These are phyloP conservation scores for Moesziomyces aphidis DNA, from an alignment of 1,284 basidiomycete genomes.

Conservation along the genomic window DNA sequence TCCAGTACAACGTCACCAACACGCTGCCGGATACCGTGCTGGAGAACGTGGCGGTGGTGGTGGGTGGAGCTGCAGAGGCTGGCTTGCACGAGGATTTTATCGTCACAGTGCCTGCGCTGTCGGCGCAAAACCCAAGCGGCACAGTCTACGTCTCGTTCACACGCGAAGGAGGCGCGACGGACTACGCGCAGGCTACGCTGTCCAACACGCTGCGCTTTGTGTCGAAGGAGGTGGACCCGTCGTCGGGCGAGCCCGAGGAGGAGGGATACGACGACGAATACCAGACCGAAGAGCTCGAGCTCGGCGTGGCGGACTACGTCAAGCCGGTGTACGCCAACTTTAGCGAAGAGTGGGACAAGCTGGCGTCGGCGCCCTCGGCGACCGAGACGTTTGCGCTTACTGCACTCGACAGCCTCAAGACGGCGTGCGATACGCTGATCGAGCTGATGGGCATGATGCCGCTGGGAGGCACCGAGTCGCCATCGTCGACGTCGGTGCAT, in stretches of 20 bases:
- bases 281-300: slow-evolving; percentile 93
- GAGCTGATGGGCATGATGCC: slow-evolving; percentile 97
- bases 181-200: slow-evolving; percentile 88
- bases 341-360: slow-evolving; percentile 91
- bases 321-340: slow-evolving; percentile 92
- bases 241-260: slow-evolving; percentile 95
- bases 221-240: slow-evolving; percentile 96
- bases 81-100: slow-evolving; percentile 94
- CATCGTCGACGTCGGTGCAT: slow-evolving; percentile 84
- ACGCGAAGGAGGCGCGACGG: slow-evolving; percentile 76
- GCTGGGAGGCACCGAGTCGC: slow-evolving; percentile 73
- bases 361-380: slow-evolving; percentile 72
- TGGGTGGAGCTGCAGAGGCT: slow-evolving; percentile 84
- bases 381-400: slow-evolving; percentile 96
- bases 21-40: slow-evolving; percentile 98
- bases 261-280: slow-evolving; percentile 99
- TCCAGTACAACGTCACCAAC: slow-evolving; percentile 95
- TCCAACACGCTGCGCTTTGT: slow-evolving; percentile 93
- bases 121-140: slow-evolving; percentile 77
- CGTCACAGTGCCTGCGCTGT: slow-evolving; percentile 79
- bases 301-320: slow-evolving; percentile 92
- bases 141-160: slow-evolving; percentile 95
- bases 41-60: slow-evolving; percentile 84
- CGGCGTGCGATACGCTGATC: slow-evolving; percentile 88
- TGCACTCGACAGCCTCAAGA: slow-evolving; percentile 88